These are phyloP conservation scores for Ilyonectria destructans DNA, from an alignment of 2,329 filamentous ascomycete genomes.

Conservation along the genomic window DNA sequence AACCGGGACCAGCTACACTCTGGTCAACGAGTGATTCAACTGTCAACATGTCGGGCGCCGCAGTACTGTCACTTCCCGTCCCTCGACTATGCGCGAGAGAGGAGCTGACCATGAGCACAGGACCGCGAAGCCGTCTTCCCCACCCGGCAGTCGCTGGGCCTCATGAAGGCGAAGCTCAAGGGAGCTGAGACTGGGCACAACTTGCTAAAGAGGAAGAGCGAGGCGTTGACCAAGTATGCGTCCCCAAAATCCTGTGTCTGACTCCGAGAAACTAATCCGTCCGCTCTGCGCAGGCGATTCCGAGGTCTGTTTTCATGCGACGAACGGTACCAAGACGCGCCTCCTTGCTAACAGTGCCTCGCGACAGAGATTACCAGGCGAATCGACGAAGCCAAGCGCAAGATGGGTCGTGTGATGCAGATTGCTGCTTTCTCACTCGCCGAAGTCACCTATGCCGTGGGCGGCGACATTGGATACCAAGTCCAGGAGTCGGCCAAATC, in stretches of 20 bases:
- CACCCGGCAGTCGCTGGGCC: conserved; percentile 94
- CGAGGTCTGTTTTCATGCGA: conserved; percentile 72
- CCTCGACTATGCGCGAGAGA: background rate
- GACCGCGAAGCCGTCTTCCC: conserved; percentile 97
- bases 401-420: conserved; percentile 99
- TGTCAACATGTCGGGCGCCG: conserved; percentile 54
- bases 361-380: conserved; percentile 89
- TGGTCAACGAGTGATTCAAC: conserved; percentile 22
- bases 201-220: conserved; percentile 96
- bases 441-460: conserved; percentile 97
- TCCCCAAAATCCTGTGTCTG: background rate
- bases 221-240: conserved; percentile 93
- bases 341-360: conserved; percentile 32
- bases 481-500: conserved; percentile 96
- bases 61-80: conserved; percentile 39
- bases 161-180: conserved; percentile 99
- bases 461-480: conserved; percentile 96
- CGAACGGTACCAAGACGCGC: conserved; percentile 21
- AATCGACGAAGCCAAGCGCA: conserved; percentile 98
- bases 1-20: conserved; percentile 11
- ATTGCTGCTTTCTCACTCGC: conserved; percentile 98
- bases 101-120: conserved; percentile 62
- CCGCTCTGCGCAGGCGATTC: conserved; percentile 79
- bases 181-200: conserved; percentile 93
- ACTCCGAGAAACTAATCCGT: conserved; percentile 19